Base-by-base conservation (phyloP, 148 eudicot species). In the Salicornia ramosissima region DNA sequence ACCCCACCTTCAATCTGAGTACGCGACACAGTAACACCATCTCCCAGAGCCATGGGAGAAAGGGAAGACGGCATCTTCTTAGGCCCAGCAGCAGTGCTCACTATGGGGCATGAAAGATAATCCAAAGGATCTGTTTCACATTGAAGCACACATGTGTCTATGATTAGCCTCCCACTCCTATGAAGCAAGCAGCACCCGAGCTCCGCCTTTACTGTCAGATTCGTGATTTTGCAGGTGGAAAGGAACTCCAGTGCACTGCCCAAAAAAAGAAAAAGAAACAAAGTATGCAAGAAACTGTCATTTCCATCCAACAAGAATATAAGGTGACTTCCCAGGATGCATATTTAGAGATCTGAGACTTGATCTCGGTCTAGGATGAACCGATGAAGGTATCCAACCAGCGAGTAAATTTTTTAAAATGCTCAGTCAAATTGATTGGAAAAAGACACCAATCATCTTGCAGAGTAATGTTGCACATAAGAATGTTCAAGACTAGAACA, bases 171-270 rank as follows among this genome's bases (percentile, higher is more conserved):
- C 57, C 98, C 98, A 29, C 95, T 88, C 68, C 98, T 75, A 71
- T 94, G 97, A 69, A 94, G 97, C 83, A 94, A 81, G 77, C 98
- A 94, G 79, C 97, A 94, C 52, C 98, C 98, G 4, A 94, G 86
- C 76, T 90, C 97, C 4, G 96, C 84, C 78, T 86, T 88, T 70
- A 94, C 98, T 0, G 98, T 94, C 79, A 94, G 69, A 77, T 94
- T 94, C 19, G 92, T 80, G 36, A 94, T 74, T 74, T 94, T 94
- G 83, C 98, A 90, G 10, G 97, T 85, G n/a, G 97, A 87, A 71
- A 84, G 63, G 43, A 90, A 79, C 87, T 94, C 98, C 89, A 94
- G 77, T n/a, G 98, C 98, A 80, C 98, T 94, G 92, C 47, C 25
- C n/a, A n/a, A 36, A 36, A 4, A 46, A 75, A 73, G 74, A 68